Evolutionary conservation across 202 grass and related monocot species (phyloP), one percentile per base, ranked within the genome.

Genomic region (Brachypodium distachyon): DNA sequence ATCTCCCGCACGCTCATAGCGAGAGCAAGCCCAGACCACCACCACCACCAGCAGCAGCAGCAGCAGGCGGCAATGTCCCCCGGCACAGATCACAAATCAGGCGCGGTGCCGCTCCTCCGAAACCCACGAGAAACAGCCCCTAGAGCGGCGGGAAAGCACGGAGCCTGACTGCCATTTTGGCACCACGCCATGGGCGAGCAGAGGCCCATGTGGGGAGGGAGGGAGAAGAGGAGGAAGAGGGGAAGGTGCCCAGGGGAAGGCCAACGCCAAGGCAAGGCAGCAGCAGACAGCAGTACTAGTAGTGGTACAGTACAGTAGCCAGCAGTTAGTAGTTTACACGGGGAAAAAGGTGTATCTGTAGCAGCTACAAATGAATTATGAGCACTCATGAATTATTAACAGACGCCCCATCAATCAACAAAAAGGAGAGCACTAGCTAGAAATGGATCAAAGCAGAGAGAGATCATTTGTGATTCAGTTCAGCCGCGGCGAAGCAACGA

Each of bases 151-250:
- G 55, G 52, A 77, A 39, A 59, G 16, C 34, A 81, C 25, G 65
- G 12, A 18, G 56, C 26, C 42, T 27, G 71, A 51, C 64, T 74
- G 72, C 36, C 86, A 89, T 81, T 89, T 53, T 37, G 86, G 82
- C n/a, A 29, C 49, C 81, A 37, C 72, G 56, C 48, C 86, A 70
- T 57, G 64, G 69, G 44, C 49, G 55, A 18, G 41, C 53, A 19
- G 33, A 25, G 25, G 39, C 65, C 65, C 82, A 53, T 85, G 77
- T 53, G 86, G 31, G 6, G 61, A 54, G 25, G 26, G 38, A 37
- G 9, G 47, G 5, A 22, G 18, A 31, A 12, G 47, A 7, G 9
- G 57, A 43, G 51, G 27, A 49, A 38, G 37, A 82, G 51, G 80
- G 46, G 70, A 46, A 56, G 75, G 75, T 31, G 74, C 69, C 50